These are phyloP conservation scores for Fagopyrum tataricum DNA, from an alignment of 148 eudicot genomes.

Conservation along the genomic window DNA sequence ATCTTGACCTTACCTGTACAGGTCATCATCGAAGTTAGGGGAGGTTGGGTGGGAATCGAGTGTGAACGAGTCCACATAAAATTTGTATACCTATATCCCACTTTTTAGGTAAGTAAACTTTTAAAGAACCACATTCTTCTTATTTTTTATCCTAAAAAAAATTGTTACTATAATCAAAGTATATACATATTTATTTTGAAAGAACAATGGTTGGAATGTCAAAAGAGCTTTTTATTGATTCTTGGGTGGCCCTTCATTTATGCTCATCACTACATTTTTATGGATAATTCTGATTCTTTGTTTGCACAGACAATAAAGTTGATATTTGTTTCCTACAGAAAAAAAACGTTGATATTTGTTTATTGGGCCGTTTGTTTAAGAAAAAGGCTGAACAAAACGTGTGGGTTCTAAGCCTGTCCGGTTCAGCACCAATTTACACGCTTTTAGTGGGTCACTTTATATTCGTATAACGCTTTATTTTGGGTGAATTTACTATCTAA, in stretches of 20 bases:
- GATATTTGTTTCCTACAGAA: no score
- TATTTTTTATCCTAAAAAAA: background rate
- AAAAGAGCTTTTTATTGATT: background rate
- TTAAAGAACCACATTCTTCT: background rate
- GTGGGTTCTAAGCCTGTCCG: background rate
- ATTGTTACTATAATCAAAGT: background rate
- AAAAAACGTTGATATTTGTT: no score
- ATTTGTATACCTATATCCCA: no score
- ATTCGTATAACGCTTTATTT: no score
- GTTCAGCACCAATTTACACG: no score
- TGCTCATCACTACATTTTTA: background rate
- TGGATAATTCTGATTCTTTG: background rate
- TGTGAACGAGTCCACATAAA: no score
- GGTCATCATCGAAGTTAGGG: no score
- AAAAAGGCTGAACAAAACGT: background rate
- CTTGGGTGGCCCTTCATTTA: background rate
- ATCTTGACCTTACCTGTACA: no score
- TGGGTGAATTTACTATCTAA: no score
- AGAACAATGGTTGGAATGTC: background rate
- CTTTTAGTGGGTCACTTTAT: background rate
- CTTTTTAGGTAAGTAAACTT: no score
- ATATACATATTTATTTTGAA: background rate
- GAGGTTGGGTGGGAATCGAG: no score
- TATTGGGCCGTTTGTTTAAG: background rate
- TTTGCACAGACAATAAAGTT: background rate